Conservation (phyloP, 768 basidiomycete species). For the Boletellus sp. region DNA sequence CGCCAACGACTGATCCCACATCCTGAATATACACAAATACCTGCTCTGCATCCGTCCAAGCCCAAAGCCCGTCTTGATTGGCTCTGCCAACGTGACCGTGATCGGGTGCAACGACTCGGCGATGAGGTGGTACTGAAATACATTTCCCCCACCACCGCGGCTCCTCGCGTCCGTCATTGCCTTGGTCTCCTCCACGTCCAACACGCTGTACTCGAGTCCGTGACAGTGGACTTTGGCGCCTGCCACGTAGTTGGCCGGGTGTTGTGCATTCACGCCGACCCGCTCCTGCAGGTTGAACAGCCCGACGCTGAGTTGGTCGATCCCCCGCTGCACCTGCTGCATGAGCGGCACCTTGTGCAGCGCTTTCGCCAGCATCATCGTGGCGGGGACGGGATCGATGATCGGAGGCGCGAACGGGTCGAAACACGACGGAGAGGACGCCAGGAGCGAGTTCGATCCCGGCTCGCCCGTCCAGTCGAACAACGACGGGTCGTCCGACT, state of each 20-base stretch:
- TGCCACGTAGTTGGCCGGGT: constrained; percentile 19
- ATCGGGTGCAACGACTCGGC: constrained; percentile 16
- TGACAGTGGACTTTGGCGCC: constrained; percentile 21
- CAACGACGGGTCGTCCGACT: constrained; percentile 19
- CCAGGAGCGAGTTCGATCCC: constrained; percentile 15
- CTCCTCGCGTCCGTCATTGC: constrained; percentile 8
- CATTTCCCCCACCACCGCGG: background rate
- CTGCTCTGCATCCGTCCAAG: constrained; percentile 11
- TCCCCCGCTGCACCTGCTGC: constrained; percentile 8
- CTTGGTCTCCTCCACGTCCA: constrained; percentile 15
- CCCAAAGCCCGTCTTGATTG: constrained; percentile 18
- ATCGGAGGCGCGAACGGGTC: constrained; percentile 18
- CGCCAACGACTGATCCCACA: constrained; percentile 21
- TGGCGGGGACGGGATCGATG: constrained; percentile 15
- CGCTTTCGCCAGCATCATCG: constrained; percentile 3
- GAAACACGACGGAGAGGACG: constrained; percentile 17
- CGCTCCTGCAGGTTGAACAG: constrained; percentile 20
- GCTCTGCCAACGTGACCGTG: constrained; percentile 20
- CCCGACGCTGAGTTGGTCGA: constrained; percentile 12
- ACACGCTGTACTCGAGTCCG: constrained; percentile 17
- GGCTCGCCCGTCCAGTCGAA: constrained; percentile 25
- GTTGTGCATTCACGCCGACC: constrained; percentile 17
- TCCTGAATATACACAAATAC: constrained; percentile 17
- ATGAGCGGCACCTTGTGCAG: constrained; percentile 13
- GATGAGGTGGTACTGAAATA: constrained; percentile 18